These are phyloP conservation scores for Quercus agrifolia DNA, from an alignment of 306 rosid species.

Conservation along the genomic window DNA sequence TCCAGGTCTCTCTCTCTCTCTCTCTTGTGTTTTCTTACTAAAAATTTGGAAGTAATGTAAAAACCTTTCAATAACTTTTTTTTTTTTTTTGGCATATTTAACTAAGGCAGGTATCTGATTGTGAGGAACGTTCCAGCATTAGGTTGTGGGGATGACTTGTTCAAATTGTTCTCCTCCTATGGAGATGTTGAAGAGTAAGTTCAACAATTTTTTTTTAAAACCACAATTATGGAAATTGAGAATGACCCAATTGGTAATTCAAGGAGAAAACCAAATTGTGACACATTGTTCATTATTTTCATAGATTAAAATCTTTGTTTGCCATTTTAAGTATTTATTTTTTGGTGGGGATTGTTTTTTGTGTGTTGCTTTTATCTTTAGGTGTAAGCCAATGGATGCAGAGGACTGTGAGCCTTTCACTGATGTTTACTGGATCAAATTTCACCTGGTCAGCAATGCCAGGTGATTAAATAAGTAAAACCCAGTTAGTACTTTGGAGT, in stretches of 20 bases:
- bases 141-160: slow-evolving; percentile 81
- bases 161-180: slow-evolving; percentile 60
- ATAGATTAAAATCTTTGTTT: no score
- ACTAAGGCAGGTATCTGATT: slow-evolving; percentile 54
- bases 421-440: slow-evolving; percentile 85
- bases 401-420: slow-evolving; percentile 84
- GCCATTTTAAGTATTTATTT: no score
- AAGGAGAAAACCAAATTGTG: no score
- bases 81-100: no score
- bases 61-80: neutral
- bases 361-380: slow-evolving; percentile 12
- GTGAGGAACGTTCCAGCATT: slow-evolving; percentile 82
- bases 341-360: no score
- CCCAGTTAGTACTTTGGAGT: neutral
- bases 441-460: slow-evolving; percentile 70
- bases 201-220: no score
- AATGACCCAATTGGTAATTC: no score
- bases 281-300: no score
- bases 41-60: neutral
- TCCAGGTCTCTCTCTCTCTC: slow-evolving; percentile 43
- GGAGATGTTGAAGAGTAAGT: slow-evolving; percentile 81
- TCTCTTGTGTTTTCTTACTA: neutral
- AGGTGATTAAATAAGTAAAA: slow-evolving; percentile 32
- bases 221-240: no score
- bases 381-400: slow-evolving; percentile 91